Percentiles rank a stretch among this genome's conserved stretches.
Evolutionary conservation across 2,329 filamentous ascomycete species (phyloP).

Genomic region (Colletotrichum camelliae): DNA sequence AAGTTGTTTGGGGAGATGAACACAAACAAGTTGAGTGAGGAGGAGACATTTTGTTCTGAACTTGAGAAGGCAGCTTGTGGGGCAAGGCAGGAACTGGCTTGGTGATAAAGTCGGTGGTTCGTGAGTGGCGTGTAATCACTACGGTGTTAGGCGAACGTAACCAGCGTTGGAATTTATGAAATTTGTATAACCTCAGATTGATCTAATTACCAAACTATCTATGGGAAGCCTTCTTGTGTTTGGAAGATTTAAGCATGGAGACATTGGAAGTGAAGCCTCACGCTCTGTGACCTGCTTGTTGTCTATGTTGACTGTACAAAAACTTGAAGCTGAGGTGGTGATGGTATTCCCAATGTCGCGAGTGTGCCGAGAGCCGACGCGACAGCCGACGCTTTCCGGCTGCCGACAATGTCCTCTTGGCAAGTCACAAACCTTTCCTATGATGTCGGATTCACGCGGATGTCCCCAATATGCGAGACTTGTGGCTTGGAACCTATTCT

Average conservation of each 20-base stretch:
- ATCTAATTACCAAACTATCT: neutral
- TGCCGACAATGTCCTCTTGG: neutral
- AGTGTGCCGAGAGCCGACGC: neutral
- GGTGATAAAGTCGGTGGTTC: neutral
- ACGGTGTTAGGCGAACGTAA: neutral
- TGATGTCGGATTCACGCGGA: neutral
- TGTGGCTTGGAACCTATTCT: neutral
- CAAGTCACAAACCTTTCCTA: neutral
- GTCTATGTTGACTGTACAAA: neutral
- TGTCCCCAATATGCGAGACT: neutral
- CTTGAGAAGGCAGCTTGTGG: constrained; percentile 23
- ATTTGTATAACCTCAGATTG: neutral
- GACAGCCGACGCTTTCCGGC: neutral
- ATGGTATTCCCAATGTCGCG: neutral
- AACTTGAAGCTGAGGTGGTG: neutral
- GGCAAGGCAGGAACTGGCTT: constrained; percentile 21
- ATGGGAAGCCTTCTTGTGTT: neutral
- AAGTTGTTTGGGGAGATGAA: constrained; percentile 26
- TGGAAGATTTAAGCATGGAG: neutral
- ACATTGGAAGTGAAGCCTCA: neutral
- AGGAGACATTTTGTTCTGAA: constrained; percentile 31
- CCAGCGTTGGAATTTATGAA: neutral
- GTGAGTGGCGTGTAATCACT: neutral
- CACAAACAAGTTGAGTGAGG: constrained; percentile 29
- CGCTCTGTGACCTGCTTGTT: neutral